Percentiles rank a stretch among this genome's conserved stretches.
These are phyloP conservation scores for Colletotrichum karsti DNA, from an alignment of 2,329 filamentous ascomycete genomes.

Conservation along the genomic window DNA sequence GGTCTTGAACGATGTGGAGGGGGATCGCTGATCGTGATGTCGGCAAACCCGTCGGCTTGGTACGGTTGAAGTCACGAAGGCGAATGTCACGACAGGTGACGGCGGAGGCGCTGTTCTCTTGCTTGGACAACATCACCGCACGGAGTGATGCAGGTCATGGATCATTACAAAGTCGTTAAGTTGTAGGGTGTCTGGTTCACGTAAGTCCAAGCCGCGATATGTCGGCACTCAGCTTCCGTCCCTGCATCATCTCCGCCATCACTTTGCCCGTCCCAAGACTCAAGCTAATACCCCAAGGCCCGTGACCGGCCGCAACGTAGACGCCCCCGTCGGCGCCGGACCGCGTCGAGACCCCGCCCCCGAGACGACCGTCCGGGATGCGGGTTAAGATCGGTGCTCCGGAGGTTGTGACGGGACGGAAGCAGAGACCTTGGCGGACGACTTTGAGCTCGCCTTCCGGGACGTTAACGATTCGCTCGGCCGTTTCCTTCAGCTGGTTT, in stretches of 20 bases:
- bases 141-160: not conserved
- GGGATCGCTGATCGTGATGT: not conserved
- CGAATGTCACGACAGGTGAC: not conserved
- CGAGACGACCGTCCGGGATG: constrained; percentile 65
- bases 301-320: constrained; percentile 77
- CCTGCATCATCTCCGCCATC: constrained; percentile 75
- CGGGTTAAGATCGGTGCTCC: constrained; percentile 71
- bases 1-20: not conserved
- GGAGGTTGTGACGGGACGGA: constrained; percentile 72
- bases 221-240: constrained; percentile 65
- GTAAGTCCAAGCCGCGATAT: constrained; percentile 55
- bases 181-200: not conserved
- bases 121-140: not conserved
- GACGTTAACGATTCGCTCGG: constrained; percentile 55
- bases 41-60: not conserved
- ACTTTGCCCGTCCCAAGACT: constrained; percentile 75
- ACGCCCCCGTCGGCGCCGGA: constrained; percentile 65
- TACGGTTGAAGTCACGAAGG: not conserved
- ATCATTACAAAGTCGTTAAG: not conserved
- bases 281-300: constrained; percentile 77
- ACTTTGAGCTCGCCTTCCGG: constrained; percentile 65
- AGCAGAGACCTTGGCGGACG: constrained; percentile 74
- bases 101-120: not conserved
- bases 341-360: constrained; percentile 51
- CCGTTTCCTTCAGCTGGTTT: constrained; percentile 56